Evolutionary conservation across 129 eudicot species (phyloP), one percentile per base, ranked within the genome.

Genomic region (Chrysanthemum seticuspe): DNA sequence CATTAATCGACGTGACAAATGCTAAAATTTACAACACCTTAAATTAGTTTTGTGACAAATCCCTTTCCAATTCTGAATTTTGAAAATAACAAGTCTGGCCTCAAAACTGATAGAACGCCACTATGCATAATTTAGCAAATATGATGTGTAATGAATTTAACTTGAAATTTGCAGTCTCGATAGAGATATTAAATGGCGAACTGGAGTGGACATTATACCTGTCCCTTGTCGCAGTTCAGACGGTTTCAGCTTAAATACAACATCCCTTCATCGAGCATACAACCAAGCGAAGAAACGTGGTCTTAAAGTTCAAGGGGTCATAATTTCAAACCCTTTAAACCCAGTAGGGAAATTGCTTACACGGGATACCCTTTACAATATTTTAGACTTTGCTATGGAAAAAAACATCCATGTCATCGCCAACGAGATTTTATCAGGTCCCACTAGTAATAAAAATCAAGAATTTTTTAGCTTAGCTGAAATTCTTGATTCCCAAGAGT

Each of bases 221-320:
- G 91, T 92, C 71, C 95, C 96, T 2, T 92, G 98, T 82, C 91
- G 98, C 3, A 92, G 98, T 62, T 86, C 98, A 8, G 98, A 92
- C 76, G 80, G 78, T 71, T 92, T 92, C 80, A 83, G 74, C 65
- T 71, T 87, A 67, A 79, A 81, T 29, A 85, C 72, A 48, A 68
- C 78, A 25, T 51, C 96, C 47, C 95, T 92, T 56, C 83, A 89
- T 34, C 89, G 91, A 23, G 96, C 96, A 27, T 92, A 83, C 78
- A 85, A 75, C 68, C 96, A 92, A 54, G 95, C 98, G 2, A 92
- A 85, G 79, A 92, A 87, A 72, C 91, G 96, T 7, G 91, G 96
- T 23, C 78, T 85, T 31, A 89, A 80, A 83, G 88, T 92, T 45
- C 86, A 91, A 31, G 98, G 98, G 65, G 74, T 92, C 58, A 79